Evolutionary conservation across 148 eudicot genomes (phyloP), one percentile per base, ranked within the genome.

Genomic region (Simmondsia chinensis): DNA sequence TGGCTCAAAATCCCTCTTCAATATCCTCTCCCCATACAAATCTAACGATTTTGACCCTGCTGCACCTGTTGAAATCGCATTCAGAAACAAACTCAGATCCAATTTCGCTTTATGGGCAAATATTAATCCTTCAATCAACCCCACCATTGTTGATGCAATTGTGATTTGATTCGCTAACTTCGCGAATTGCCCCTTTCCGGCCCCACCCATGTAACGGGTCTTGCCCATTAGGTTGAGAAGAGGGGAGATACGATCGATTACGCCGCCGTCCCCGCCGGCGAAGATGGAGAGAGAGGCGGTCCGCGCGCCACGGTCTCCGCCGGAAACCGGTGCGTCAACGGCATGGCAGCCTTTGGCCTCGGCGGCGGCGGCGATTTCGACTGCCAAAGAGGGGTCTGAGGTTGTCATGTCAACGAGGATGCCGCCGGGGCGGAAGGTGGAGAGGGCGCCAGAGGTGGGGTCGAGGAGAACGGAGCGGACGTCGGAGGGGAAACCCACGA

Each of bases 311-410:
- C 75, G 68, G 43, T 82, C 97, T 4, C 97, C 97, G 18, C 97
- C 97, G 29, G 97, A 91, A 7, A 91, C 95, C 0, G 97, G 97
- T 11, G 97, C 97, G 65, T 91, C 97, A 16, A 91, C 28, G 33
- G 94, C 17, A 54, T 6, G 23, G 71, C 79, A 74, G 0, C 59
- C 53, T 20, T 57, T 69, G 19, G 54, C 14, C 21, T 65, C 8
- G 20, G 88, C 83, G 41, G 69, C 55, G 0, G 39, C 27, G 56
- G 80, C 34, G 59, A 86, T 69, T 6, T 56, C 64, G 25, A 15
- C 59, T 34, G 96, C 83, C 22, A 93, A 77, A 33, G 87, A 69
- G 41, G 96, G 94, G 9, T 86, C 96, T 26, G 96, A 86, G 6
- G 96, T 93, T 28, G 99, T 93, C 99, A 93, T 93, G 65, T 93